These are phyloP conservation scores for Macrophomina phaseolina DNA, from an alignment of 2,329 filamentous ascomycete genomes.

Conservation along the genomic window DNA sequence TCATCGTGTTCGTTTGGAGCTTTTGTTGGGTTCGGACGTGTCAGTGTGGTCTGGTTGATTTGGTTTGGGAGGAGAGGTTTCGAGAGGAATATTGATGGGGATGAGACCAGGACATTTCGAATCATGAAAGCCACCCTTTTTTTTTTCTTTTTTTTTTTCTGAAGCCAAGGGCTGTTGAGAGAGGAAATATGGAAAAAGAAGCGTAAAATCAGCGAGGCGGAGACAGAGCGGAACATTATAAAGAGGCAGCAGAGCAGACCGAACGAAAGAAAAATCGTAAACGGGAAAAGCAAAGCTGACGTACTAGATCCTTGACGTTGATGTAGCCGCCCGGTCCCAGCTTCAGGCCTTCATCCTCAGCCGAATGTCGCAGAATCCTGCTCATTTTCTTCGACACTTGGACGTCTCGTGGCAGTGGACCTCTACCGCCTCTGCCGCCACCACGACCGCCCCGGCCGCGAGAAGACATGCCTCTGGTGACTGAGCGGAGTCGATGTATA, in stretches of 20 bases:
- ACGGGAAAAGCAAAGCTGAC: constrained; percentile 34
- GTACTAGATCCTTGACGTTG: constrained; percentile 63
- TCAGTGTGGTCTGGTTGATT: background rate
- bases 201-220: background rate
- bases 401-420: constrained; percentile 46
- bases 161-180: too few relatives aligned
- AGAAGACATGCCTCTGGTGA: background rate
- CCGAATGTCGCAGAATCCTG: constrained; percentile 66
- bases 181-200: too few relatives aligned
- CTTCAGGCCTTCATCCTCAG: constrained; percentile 63
- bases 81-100: too few relatives aligned
- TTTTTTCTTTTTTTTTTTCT: too few relatives aligned
- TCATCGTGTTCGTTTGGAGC: constrained; percentile 66
- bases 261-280: background rate
- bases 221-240: background rate
- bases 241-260: background rate
- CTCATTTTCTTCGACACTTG: constrained; percentile 57
- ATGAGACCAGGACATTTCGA: too few relatives aligned
- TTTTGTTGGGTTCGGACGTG: constrained; percentile 34
- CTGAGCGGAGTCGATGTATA: background rate
- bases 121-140: too few relatives aligned
- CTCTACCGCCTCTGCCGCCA: constrained; percentile 13
- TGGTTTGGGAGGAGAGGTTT: background rate
- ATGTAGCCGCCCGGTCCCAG: constrained; percentile 66
- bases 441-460: constrained; percentile 1